Conservation (phyloP, 768 basidiomycete species). For the Hygrophorus pudorinus region DNA sequence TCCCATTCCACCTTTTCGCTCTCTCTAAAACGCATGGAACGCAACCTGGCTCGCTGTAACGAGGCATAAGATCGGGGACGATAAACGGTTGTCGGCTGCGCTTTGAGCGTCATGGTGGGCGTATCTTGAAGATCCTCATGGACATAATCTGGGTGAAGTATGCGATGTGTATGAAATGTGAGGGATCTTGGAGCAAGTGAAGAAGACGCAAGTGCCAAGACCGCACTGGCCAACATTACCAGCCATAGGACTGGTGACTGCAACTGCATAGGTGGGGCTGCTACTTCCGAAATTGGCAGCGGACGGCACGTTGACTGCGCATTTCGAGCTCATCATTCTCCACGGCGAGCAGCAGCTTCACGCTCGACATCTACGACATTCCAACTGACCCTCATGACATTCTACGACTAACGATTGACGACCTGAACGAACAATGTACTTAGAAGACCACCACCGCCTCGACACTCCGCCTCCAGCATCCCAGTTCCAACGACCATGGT, state of each 20-base stretch:
- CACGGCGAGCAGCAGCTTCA: not conserved
- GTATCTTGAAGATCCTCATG: not conserved
- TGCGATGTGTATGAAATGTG: not conserved
- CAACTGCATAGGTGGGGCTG: no score
- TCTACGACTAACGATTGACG: not conserved
- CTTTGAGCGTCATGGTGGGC: constrained; percentile 24
- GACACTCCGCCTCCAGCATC: constrained; percentile 42
- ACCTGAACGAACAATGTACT: constrained; percentile 11
- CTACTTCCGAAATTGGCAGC: not conserved
- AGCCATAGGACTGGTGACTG: no score
- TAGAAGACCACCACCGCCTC: constrained; percentile 36
- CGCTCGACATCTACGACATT: not conserved
- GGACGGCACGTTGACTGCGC: not conserved
- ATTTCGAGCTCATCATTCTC: not conserved
- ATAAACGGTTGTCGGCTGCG: constrained; percentile 47
- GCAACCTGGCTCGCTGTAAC: constrained; percentile 40
- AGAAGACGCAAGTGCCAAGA: no score
- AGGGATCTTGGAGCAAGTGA: not conserved
- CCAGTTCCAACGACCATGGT: constrained; percentile 56
- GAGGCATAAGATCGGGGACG: constrained; percentile 44
- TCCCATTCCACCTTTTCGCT: constrained; percentile 61
- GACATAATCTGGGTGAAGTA: not conserved
- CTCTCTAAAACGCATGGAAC: constrained; percentile 39
- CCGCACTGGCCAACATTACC: no score
- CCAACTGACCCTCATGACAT: not conserved